Evolutionary conservation across 805 yeast species (phyloP).

Genomic region (Candida suzukii): DNA sequence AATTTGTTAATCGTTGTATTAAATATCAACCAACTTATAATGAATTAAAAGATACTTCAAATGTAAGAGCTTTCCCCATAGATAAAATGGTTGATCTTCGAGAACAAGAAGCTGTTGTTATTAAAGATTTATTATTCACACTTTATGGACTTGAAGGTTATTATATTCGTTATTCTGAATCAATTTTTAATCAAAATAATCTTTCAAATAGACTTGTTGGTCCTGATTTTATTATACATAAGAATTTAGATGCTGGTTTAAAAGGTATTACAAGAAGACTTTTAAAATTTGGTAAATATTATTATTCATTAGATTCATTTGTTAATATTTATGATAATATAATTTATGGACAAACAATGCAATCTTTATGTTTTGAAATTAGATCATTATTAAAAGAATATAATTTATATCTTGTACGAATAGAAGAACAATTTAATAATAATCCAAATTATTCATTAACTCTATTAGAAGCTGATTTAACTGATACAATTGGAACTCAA

Average conservation of each 20-base stretch:
- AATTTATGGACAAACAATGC: constrained; percentile 64
- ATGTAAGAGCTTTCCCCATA: constrained; percentile 30
- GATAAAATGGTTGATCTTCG: constrained; percentile 38
- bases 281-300: constrained; percentile 56
- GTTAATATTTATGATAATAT: constrained; percentile 49
- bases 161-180: constrained; percentile 61
- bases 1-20: constrained; percentile 11
- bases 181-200: constrained; percentile 43
- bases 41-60: constrained; percentile 3
- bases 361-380: constrained; percentile 61
- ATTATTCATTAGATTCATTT: constrained; percentile 51
- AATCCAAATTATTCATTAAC: constrained; percentile 52
- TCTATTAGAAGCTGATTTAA: constrained; percentile 45
- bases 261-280: constrained; percentile 62
- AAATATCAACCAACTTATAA: constrained; percentile 14
- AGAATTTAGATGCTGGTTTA: constrained; percentile 64
- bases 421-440: constrained; percentile 35
- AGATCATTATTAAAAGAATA: constrained; percentile 33
- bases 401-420: constrained; percentile 12
- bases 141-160: constrained; percentile 72
- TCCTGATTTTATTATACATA: constrained; percentile 70
- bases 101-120: constrained; percentile 66
- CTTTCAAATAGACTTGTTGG: constrained; percentile 43
- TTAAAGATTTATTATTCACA: constrained; percentile 63
- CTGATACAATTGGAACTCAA: constrained; percentile 26